Conservation (phyloP, 345 rosid genomes). For the Excoecaria agallocha region DNA sequence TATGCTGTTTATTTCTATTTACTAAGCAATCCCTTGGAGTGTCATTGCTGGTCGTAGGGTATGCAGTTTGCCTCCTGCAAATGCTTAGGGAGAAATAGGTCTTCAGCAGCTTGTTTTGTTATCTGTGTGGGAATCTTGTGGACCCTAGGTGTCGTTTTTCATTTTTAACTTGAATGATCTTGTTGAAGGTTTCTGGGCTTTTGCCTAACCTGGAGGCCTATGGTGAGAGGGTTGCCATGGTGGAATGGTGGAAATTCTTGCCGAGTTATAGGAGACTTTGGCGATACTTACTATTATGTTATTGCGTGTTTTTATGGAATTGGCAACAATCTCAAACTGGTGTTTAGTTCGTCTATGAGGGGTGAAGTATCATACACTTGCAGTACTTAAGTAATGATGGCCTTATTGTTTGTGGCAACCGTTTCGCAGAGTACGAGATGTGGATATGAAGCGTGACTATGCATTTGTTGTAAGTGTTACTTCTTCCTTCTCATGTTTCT, state of each 20-base stretch:
- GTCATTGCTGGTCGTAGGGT: slow-evolving; percentile 14
- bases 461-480: slow-evolving; percentile 89
- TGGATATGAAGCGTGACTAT: slow-evolving; percentile 99
- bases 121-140: slow-evolving; percentile 45
- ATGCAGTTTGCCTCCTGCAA: slow-evolving; percentile 3
- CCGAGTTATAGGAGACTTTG: slow-evolving; percentile 45
- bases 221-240: slow-evolving; percentile 85
- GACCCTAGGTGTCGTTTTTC: slow-evolving; percentile 35
- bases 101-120: slow-evolving; percentile 25
- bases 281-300: slow-evolving; percentile 74
- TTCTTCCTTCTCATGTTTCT: background rate
- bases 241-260: slow-evolving; percentile 62
- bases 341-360: slow-evolving; percentile 82
- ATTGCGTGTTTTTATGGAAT: slow-evolving; percentile 71
- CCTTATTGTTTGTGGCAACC: slow-evolving; percentile 97
- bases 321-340: slow-evolving; percentile 88
- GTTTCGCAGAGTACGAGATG: slow-evolving; percentile 97
- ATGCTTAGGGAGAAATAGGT: slow-evolving; percentile 12
- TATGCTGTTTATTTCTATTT: background rate
- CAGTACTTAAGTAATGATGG: slow-evolving; percentile 92
- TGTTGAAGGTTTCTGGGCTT: slow-evolving; percentile 97
- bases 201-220: slow-evolving; percentile 88
- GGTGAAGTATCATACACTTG: slow-evolving; percentile 75
- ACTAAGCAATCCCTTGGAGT: background rate
- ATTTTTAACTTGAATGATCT: slow-evolving; percentile 83